Evolutionary conservation across 176 grass and related monocot species (phyloP).

Genomic region (Aegilops speltoides): DNA sequence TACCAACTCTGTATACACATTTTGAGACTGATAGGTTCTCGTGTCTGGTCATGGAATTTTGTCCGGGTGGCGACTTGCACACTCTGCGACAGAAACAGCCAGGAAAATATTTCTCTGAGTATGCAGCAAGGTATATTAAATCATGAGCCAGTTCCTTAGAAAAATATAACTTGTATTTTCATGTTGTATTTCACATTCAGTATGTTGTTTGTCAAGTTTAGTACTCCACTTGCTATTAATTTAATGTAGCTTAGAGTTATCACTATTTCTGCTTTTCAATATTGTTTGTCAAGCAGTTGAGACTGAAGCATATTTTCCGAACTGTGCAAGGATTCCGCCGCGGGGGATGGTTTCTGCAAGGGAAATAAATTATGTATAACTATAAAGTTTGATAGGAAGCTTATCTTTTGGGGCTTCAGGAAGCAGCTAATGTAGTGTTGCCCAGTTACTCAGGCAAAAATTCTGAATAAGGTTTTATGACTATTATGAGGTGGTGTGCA

Average conservation of each 20-base stretch:
- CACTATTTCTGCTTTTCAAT: neutral
- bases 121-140: conserved; percentile 71
- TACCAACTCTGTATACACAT: conserved; percentile 87
- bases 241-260: neutral
- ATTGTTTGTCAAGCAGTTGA: conserved; percentile 1
- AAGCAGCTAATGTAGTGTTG: neutral
- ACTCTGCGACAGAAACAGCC: conserved; percentile 80
- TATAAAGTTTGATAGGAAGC: neutral
- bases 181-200: conserved; percentile 20
- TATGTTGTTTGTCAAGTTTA: neutral
- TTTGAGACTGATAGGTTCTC: conserved; percentile 91
- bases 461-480: neutral
- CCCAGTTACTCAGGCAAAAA: neutral
- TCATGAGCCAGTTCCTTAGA: neutral
- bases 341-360: neutral
- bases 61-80: conserved; percentile 91
- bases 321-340: neutral
- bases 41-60: conserved; percentile 97
- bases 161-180: neutral
- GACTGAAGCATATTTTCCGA: neutral
- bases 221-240: neutral
- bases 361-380: neutral
- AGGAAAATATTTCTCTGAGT: conserved; percentile 86
- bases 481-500: neutral
- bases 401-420: neutral